A percentile compares a stretch with the other conserved stretches of the same genome.
phyloP scores from a whole-genome alignment of 495 filamentous ascomycete species.

The Sporormia fimetaria region DNA sequence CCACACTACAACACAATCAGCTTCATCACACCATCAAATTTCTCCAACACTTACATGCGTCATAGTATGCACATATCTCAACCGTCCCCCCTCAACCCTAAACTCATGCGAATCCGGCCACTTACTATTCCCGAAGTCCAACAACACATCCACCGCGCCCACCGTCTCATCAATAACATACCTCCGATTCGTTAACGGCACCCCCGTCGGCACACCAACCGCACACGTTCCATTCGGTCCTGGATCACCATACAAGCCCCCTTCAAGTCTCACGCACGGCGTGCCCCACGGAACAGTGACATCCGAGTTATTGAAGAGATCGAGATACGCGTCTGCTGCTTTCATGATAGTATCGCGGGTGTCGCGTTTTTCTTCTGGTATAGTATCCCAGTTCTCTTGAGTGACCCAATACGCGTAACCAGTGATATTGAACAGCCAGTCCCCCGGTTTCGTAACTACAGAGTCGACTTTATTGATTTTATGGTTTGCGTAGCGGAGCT shows the following conservation, averaged over 20 bases:
- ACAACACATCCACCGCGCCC: slow-evolving; percentile 17
- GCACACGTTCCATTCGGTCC: slow-evolving; percentile 10
- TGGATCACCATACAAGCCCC: slow-evolving; percentile 31
- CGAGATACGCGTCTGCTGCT: slow-evolving; percentile 40
- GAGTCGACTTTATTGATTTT: slow-evolving; percentile 32
- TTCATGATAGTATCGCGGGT: slow-evolving; percentile 38
- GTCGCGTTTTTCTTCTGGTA: slow-evolving; percentile 38
- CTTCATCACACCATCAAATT: no score
- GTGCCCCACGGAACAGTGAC: slow-evolving; percentile 41
- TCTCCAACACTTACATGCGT: no score
- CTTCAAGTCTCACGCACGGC: slow-evolving; percentile 38
- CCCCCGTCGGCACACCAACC: slow-evolving; percentile 16
- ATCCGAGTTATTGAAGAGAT: slow-evolving; percentile 38
- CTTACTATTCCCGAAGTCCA: slow-evolving; percentile 33
- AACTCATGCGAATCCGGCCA: slow-evolving; percentile 43
- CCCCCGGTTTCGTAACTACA: slow-evolving; percentile 37
- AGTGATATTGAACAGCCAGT: slow-evolving; percentile 44
- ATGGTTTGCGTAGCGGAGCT: slow-evolving; percentile 36
- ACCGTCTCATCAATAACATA: slow-evolving; percentile 21
- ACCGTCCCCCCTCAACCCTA: slow-evolving; percentile 39
- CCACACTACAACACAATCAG: no score
- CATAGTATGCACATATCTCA: slow-evolving; percentile 40
- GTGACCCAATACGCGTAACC: slow-evolving; percentile 36
- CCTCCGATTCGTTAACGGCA: slow-evolving; percentile 10
- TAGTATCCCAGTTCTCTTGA: slow-evolving; percentile 37